Base-by-base conservation (phyloP, 2,329 filamentous ascomycete genomes). In the Talaromyces sp. region DNA sequence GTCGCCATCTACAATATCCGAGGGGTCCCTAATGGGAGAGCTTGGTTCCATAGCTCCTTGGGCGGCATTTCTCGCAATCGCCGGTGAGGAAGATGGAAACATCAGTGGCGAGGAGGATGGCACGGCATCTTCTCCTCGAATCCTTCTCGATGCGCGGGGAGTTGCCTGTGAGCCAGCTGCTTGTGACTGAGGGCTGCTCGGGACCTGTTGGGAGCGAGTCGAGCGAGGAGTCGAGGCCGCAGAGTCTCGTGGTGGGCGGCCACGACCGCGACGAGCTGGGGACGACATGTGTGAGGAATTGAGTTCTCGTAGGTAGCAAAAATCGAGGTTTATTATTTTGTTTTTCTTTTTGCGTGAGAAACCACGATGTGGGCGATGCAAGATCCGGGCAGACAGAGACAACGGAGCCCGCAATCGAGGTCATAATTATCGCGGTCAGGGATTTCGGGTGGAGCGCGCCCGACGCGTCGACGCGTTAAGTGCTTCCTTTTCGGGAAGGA, bases 81-180 rank as follows among this genome's bases (percentile, higher is more conserved):
- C 73, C 7, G 86, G 84, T 19, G 85, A 88, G 0, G 57, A 59
- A 19, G 85, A 87, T 63, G 81, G 85, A 75, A 87, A 96, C 75
- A 90, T 90, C 65, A 96, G 81, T 46, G 93, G 93, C 61, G 92
- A 96, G 4, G 91, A 95, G 5, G 85, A 84, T 63, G 87, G 79
- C 38, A 80, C 71, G 58, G 73, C 70, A 38, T 65, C 66, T 52
- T 75, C 72, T 24, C 70, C 74, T 57, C 74, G 68, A 65, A 78
- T 69, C 31, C 78, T 69, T 63, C 78, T 70, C 50, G 77, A 72
- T 51, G 77, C 74, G 58, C 78, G 76, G 29, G 82, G 82, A 1
- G 82, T 84, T 56, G 74, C 70, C 64, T 74, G 71, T 58, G 68
- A 59, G 21, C 57, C 62, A 54, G 50, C 51, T 43, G 41, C 50